phyloP scores from a whole-genome alignment of 2,329 filamentous ascomycete genomes.

The Colletotrichum noveboracense region DNA sequence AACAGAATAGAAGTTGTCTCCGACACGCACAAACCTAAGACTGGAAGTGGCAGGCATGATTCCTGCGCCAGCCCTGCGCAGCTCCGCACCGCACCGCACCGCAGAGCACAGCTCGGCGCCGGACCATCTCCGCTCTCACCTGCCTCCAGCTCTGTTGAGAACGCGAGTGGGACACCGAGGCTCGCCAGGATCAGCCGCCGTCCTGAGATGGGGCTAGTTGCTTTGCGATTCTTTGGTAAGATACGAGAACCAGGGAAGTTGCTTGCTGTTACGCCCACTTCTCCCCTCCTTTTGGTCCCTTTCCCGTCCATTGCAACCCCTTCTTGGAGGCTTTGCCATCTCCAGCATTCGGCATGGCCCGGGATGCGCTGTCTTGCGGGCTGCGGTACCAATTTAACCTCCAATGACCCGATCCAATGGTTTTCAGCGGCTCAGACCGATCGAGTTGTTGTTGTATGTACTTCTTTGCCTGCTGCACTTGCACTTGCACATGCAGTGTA shows the following conservation, averaged over 20 bases:
- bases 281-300: neutral
- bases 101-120: neutral
- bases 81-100: neutral
- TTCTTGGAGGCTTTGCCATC: neutral
- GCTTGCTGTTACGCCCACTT: neutral
- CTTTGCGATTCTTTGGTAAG: constrained; percentile 18
- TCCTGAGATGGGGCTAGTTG: neutral
- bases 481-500: neutral
- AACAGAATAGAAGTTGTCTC: neutral
- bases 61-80: neutral
- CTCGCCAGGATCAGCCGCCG: neutral
- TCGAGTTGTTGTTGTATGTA: neutral
- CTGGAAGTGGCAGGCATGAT: neutral
- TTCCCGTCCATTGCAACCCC: neutral
- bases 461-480: neutral
- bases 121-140: neutral
- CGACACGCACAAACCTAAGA: neutral
- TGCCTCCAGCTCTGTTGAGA: neutral
- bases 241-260: neutral
- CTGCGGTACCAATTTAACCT: constrained; percentile 9
- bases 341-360: neutral
- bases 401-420: constrained; percentile 19
- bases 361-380: neutral
- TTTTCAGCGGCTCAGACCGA: constrained; percentile 12
- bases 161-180: neutral